These are phyloP conservation scores for Erucastrum elatum DNA, from an alignment of 345 rosid genomes.

Conservation along the genomic window DNA sequence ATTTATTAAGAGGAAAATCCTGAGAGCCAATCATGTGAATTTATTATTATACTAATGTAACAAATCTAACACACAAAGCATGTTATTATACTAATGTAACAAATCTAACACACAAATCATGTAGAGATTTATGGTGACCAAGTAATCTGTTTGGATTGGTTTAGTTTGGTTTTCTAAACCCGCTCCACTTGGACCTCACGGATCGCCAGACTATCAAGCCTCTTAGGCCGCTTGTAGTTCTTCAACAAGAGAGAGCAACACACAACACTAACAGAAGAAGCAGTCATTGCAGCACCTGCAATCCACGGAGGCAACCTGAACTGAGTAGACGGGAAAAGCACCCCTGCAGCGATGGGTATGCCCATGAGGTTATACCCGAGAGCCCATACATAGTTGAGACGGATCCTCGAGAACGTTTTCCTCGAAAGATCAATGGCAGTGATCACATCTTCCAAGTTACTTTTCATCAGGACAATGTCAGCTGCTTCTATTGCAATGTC, in stretches of 20 bases:
- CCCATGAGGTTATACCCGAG: slow-evolving; percentile 83
- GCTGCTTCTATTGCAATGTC: slow-evolving; percentile 98
- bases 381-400: slow-evolving; percentile 93
- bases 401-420: slow-evolving; percentile 78
- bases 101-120: background rate
- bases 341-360: slow-evolving; percentile 86
- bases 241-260: slow-evolving; percentile 81
- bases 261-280: slow-evolving; percentile 93
- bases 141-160: background rate
- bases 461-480: slow-evolving; percentile 90
- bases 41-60: too few relatives aligned
- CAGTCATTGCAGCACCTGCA: slow-evolving; percentile 98
- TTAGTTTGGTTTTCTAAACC: slow-evolving; percentile 22
- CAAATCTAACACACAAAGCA: background rate
- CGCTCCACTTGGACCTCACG: slow-evolving; percentile 55
- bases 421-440: slow-evolving; percentile 88
- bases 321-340: slow-evolving; percentile 59
- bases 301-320: slow-evolving; percentile 96
- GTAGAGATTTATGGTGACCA: background rate
- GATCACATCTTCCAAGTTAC: slow-evolving; percentile 91
- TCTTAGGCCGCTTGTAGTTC: slow-evolving; percentile 70
- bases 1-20: too few relatives aligned
- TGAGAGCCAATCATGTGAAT: background rate
- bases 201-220: slow-evolving; percentile 57
- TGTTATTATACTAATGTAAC: background rate